Conservation (phyloP, 352 stramenopile genomes). For the Peronospora farinosa region DNA sequence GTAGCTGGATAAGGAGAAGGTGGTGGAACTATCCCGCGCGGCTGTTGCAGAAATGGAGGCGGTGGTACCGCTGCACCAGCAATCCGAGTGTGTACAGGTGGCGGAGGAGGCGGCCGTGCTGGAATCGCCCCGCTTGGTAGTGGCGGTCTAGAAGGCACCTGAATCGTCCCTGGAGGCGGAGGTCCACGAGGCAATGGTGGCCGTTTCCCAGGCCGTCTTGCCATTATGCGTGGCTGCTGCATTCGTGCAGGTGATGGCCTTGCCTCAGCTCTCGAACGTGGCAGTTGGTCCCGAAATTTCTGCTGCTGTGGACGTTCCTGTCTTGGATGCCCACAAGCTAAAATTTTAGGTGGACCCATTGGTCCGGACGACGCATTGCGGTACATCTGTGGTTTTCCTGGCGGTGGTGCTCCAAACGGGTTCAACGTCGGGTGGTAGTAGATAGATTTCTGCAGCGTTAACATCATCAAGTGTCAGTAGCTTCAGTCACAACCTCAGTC, state of each 20-base stretch:
- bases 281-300: constrained; percentile 6
- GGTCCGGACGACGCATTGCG: constrained; percentile 25
- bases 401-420: constrained; percentile 61
- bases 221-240: constrained; percentile 14
- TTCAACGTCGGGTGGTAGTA: constrained; percentile 81
- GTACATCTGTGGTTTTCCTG: constrained; percentile 59
- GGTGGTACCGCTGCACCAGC: constrained; percentile 6
- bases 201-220: constrained; percentile 48
- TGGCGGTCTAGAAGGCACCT: constrained; percentile 50
- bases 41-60: constrained; percentile 17
- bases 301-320: constrained; percentile 14
- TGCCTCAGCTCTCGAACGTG: constrained; percentile 1
- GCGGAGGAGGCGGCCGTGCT: constrained; percentile 35
- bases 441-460: constrained; percentile 50
- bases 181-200: constrained; percentile 48
- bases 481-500: background rate
- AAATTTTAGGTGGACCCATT: background rate
- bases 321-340: constrained; percentile 1
- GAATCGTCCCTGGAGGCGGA: constrained; percentile 52
- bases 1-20: constrained; percentile 1
- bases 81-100: constrained; percentile 14
- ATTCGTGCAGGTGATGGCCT: constrained; percentile 6
- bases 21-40: constrained; percentile 4
- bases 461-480: constrained; percentile 1
- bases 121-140: constrained; percentile 38